Base-by-base conservation (phyloP, 2,329 filamentous ascomycete species). In the Aureobasidium melanogenum region DNA sequence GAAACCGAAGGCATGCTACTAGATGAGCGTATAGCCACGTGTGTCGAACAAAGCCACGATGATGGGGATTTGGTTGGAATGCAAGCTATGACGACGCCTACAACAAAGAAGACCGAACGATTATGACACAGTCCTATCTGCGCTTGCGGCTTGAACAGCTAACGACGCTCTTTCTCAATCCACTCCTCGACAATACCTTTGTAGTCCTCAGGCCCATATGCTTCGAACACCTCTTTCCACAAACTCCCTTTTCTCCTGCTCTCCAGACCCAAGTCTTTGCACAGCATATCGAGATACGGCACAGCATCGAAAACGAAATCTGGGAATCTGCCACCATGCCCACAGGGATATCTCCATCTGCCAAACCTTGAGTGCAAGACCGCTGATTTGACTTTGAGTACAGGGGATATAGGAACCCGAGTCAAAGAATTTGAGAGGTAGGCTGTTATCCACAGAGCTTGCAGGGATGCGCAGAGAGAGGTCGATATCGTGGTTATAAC, bases 261-360 rank as follows among this genome's bases (percentile, higher is more conserved):
- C 19, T 79, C 74, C 60, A 91, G 71, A 0, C 83, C 87, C 61
- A 92, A 67, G 70, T 93, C 88, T 5, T 75, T 73, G 63, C 89
- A 69, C 68, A 93, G 70, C 68, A 86, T 68, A 71, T 92, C 88
- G 19, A 90, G 70, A 68, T 91, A 94, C 4, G 88, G 88, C 59
- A 93, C 70, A 0, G 82, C 82, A 71, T 94, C 89, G 68, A 93
- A 92, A 19, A 89, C 85, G 65, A 91, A 86, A 70, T 89, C 88
- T 0, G 86, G 86, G 62, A 81, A 78, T 68, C 77, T 80, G 41
- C 76, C 77, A 1, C 87, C 87, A 67, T 84, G 85, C 0, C 87
- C 88, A 3, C 76, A 80, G 0, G 86, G 84, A 67, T 88, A 88
- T 28, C 88, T 79, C 81, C 86, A 87, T 65, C 80, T 84, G 5